phyloP scores from a whole-genome alignment of 768 basidiomycete genomes.

The Hysterangium stoloniferum region DNA sequence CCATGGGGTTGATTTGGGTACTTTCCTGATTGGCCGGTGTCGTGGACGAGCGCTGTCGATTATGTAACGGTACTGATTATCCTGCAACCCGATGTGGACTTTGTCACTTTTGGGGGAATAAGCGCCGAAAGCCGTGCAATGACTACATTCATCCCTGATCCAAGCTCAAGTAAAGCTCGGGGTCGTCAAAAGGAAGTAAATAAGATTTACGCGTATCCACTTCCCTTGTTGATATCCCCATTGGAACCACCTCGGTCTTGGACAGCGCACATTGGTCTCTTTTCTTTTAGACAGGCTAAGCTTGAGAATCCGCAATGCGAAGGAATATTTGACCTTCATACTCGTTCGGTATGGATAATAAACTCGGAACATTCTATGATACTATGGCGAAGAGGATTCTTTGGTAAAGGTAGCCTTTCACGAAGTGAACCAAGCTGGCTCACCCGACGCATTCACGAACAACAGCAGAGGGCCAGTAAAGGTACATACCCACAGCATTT shows the following conservation, averaged over 20 bases:
- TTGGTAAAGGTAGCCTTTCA: conserved; percentile 93
- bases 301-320: conserved; percentile 66
- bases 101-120: neutral
- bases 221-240: conserved; percentile 51
- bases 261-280: conserved; percentile 38
- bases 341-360: conserved; percentile 84
- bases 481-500: conserved; percentile 37
- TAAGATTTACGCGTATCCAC: conserved; percentile 57
- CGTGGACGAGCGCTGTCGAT: too few relatives aligned
- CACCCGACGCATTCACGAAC: conserved; percentile 63
- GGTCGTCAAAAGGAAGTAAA: conserved; percentile 56
- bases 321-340: conserved; percentile 68
- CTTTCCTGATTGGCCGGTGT: too few relatives aligned
- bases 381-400: conserved; percentile 89
- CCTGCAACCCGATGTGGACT: neutral
- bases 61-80: too few relatives aligned
- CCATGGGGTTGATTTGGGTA: too few relatives aligned
- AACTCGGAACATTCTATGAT: conserved; percentile 53
- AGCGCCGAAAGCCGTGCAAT: neutral
- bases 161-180: conserved; percentile 37
- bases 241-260: conserved; percentile 29
- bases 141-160: neutral
- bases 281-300: conserved; percentile 41
- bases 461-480: conserved; percentile 43
- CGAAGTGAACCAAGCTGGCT: conserved; percentile 95